Percentiles rank a stretch among this genome's conserved stretches.
Conservation (phyloP, 2,329 filamentous ascomycete genomes). For the Diaporthe amygdali region DNA sequence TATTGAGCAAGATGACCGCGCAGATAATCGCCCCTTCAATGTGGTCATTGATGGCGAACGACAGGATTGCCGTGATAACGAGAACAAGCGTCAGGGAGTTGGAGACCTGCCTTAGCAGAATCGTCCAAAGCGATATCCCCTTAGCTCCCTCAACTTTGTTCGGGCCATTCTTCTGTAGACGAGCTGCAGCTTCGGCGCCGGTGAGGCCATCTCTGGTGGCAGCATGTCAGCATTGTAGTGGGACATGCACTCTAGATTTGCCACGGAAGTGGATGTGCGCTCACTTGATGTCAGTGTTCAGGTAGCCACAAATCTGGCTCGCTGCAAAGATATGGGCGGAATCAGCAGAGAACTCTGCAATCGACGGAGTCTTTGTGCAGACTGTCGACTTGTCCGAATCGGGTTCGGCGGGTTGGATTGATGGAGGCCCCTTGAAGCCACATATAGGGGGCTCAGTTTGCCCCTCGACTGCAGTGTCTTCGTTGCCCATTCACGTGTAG, state of each 20-base stretch:
- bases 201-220: conserved; percentile 61
- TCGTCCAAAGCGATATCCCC: conserved; percentile 75
- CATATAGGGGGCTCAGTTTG: conserved; percentile 39
- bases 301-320: conserved; percentile 29
- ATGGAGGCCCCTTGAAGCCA: conserved; percentile 32
- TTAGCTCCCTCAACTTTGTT: conserved; percentile 76
- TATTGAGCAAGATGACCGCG: conserved; percentile 72
- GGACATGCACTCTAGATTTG: background rate
- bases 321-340: conserved; percentile 32
- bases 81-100: conserved; percentile 73
- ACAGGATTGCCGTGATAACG: conserved; percentile 45
- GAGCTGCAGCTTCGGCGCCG: conserved; percentile 65
- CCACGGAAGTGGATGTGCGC: background rate
- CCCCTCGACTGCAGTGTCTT: conserved; percentile 36
- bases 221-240: conserved; percentile 2
- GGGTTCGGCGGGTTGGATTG: conserved; percentile 1
- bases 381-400: conserved; percentile 21
- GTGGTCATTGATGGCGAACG: conserved; percentile 69
- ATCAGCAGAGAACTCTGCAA: conserved; percentile 34
- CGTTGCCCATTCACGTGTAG: conserved; percentile 35
- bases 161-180: conserved; percentile 69
- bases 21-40: conserved; percentile 72
- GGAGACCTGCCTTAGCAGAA: conserved; percentile 77
- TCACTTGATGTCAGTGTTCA: conserved; percentile 32
- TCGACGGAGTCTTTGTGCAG: conserved; percentile 15